Evolutionary conservation across 768 basidiomycete genomes (phyloP), one percentile per base, ranked within the genome.

Genomic region (Russula dissimulans): DNA sequence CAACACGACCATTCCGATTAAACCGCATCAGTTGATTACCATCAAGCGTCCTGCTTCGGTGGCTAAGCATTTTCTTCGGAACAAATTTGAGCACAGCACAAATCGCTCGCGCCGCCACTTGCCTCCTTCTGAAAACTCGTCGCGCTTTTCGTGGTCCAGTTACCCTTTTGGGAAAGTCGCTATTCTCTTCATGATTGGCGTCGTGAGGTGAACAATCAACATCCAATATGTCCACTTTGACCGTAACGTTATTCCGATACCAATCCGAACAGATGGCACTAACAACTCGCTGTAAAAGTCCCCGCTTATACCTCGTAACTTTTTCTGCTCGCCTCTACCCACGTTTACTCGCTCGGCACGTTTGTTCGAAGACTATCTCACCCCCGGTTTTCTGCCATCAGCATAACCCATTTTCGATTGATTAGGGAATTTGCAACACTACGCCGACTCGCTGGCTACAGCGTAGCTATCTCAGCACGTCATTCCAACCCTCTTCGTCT

Each of bases 31-130:
- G 18, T 47, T 31, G 8, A 22, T 34, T 26, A n/a, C 36, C 18
- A 38, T 47, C 15, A 29, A 5, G 46, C 53, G 41, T 26, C 34
- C 38, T 22, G 12, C n/a, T 48, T 48, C 56, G 31, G 50, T 54
- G 32, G 22, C 44, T 48, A 45, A 42, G 48, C 38, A 8, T 32
- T 56, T 43, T 56, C 43, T 39, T 56, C 53, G 60, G 49, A 48
- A 32, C 52, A 43, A 31, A 32, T 56, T 52, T 26, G 29, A 12
- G 60, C 61, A 57, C 26, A 62, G 60, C 61, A 57, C 26, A 62
- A 57, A 47, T 62, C 56, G 26, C 61, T 57, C 56, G 60, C 10
- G 5, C 22, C 38, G 12, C 44, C 48, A 51, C 50, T 36, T 56
- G 7, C 50, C 61, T 4, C 46, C 38, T 62, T 57, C 43, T 43